Evolutionary conservation across 805 yeast genomes (phyloP), one percentile per base, ranked within the genome.

Genomic region (Zygosaccharomyces pseudorouxii): DNA sequence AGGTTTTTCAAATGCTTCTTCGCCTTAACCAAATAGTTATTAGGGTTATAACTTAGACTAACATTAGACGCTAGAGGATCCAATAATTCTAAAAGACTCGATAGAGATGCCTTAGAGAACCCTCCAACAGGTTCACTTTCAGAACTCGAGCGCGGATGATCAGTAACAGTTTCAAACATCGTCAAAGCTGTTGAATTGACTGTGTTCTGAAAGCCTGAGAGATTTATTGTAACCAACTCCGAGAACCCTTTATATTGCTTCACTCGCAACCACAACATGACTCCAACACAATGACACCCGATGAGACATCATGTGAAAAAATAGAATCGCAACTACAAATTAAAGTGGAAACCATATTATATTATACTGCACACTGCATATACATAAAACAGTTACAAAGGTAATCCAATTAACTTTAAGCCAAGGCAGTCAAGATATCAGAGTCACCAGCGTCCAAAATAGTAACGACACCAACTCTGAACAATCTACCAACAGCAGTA

Each of bases 401-500:
- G 31, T 29, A 16, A 22, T 46, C 49, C 42, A 48, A 25, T 25
- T 25, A 25, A 25, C 28, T 72, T 63, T 66, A 67, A 57, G 69
- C 71, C 60, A 67, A 63, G 71, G 88, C 73, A 68, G 89, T 68
- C 74, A 93, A 84, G 80, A 93, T 90, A 79, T 93, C 99, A 70
- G 99, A 93, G 81, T 93, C 99, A 90, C 99, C 99, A 69, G 97
- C 97, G 70, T 93, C 99, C 71, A 92, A 80, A 69, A 93, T 76
- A 70, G 97, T 80, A 70, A 93, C 80, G 71, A 90, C 92, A 82
- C 98, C 98, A 68, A 93, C 98, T 82, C 97, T 89, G 97, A 93
- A 93, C 72, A 93, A 89, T 79, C 88, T 92, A 90, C 99, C 99
- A 80, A 97, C 92, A 68, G 97, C 96, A 69, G 99, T 93, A 82